Conservation (phyloP, 331 rosid species). For the Prunus yedoensis region DNA sequence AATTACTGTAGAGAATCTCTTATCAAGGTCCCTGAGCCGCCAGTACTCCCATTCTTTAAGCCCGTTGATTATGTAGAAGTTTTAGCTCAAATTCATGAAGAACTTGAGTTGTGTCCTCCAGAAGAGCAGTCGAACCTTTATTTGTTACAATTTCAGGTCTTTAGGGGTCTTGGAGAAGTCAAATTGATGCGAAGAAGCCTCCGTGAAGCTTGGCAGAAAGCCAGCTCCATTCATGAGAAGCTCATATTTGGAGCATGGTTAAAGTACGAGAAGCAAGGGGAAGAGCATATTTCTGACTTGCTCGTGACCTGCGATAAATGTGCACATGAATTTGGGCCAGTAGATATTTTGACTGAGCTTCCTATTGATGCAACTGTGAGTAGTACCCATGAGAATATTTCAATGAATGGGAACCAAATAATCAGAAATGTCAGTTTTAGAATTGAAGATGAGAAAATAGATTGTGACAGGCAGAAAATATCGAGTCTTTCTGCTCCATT, state of each 20-base stretch:
- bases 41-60: conserved; percentile 67
- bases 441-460: conserved; percentile 63
- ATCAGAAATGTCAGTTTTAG: conserved; percentile 53
- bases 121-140: conserved; percentile 70
- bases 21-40: conserved; percentile 83
- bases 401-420: conserved; percentile 40
- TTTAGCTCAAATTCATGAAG: conserved; percentile 93
- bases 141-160: conserved; percentile 79
- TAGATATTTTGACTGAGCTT: conserved; percentile 62
- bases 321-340: conserved; percentile 62
- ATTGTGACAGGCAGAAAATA: conserved; percentile 72
- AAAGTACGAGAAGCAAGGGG: conserved; percentile 88
- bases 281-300: conserved; percentile 65
- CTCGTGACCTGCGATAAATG: conserved; percentile 71
- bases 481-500: conserved; percentile 84
- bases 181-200: conserved; percentile 89
- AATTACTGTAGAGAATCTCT: conserved; percentile 72
- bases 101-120: conserved; percentile 76
- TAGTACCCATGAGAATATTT: conserved; percentile 41
- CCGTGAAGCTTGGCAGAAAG: conserved; percentile 76
- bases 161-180: conserved; percentile 84
- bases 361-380: conserved; percentile 32
- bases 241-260: conserved; percentile 90
- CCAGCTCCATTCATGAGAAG: conserved; percentile 73
- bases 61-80: conserved; percentile 86